Percentiles rank a stretch among this genome's conserved stretches.
Evolutionary conservation across 768 basidiomycete species (phyloP).

Genomic region (Mycena chlorophos): DNA sequence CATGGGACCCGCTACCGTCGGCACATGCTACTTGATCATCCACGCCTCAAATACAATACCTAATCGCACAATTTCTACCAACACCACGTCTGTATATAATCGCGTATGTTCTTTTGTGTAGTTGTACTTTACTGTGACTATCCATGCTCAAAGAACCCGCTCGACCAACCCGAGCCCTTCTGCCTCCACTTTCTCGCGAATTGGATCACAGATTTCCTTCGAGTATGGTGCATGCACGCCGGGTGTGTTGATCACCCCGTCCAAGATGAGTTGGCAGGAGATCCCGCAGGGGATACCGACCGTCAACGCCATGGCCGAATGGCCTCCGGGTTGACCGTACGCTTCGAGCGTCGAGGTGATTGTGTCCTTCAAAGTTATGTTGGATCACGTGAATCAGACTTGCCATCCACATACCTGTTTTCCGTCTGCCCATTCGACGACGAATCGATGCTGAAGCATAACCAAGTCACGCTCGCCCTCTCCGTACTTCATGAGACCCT

Average conservation of each 20-base stretch:
- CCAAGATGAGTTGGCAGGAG: slow-evolving; percentile 87
- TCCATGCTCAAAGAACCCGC: slow-evolving; percentile 67
- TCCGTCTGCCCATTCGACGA: slow-evolving; percentile 88
- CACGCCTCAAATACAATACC: too few relatives aligned
- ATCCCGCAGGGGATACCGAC: slow-evolving; percentile 95
- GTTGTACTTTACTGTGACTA: too few relatives aligned
- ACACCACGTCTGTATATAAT: too few relatives aligned
- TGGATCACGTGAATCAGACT: not conserved
- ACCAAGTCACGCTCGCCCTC: slow-evolving; percentile 91
- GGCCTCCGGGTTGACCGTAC: slow-evolving; percentile 76
- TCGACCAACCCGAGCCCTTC: slow-evolving; percentile 79
- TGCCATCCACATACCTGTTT: not conserved
- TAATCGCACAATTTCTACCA: too few relatives aligned
- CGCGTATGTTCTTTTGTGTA: too few relatives aligned
- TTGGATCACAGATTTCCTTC: slow-evolving; percentile 78
- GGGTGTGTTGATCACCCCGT: slow-evolving; percentile 74
- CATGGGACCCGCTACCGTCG: too few relatives aligned
- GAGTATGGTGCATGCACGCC: slow-evolving; percentile 88
- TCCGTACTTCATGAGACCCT: slow-evolving; percentile 90
- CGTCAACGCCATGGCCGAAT: slow-evolving; percentile 88
- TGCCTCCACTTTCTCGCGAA: slow-evolving; percentile 63
- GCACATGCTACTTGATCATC: too few relatives aligned
- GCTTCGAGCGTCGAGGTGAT: slow-evolving; percentile 89
- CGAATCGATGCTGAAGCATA: slow-evolving; percentile 98
- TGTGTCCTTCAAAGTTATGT: slow-evolving; percentile 68